A percentile compares a stretch with the other conserved stretches of the same genome.
These are phyloP conservation scores for Hymenoscyphus albidus DNA, from an alignment of 2,329 filamentous ascomycete genomes.

Conservation along the genomic window DNA sequence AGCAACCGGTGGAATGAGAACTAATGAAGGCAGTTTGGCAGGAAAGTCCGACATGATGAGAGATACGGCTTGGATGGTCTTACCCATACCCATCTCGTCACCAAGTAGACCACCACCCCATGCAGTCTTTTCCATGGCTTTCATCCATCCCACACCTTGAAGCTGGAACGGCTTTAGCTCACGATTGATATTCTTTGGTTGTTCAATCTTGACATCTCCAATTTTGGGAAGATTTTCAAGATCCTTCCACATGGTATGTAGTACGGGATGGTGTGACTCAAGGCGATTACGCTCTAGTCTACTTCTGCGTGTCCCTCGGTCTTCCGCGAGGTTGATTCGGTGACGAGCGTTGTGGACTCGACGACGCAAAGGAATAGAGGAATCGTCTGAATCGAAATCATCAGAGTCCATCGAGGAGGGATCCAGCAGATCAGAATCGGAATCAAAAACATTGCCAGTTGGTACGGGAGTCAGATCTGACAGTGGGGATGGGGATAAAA, in stretches of 20 bases:
- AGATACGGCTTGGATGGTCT: slow-evolving; percentile 97
- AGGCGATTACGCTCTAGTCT: slow-evolving; percentile 60
- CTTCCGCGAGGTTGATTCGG: slow-evolving; percentile 17
- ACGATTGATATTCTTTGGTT: slow-evolving; percentile 75
- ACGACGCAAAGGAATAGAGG: not conserved
- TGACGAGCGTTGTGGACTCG: not conserved
- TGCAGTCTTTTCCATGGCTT: slow-evolving; percentile 75
- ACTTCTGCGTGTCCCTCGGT: slow-evolving; percentile 37
- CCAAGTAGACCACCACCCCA: slow-evolving; percentile 90
- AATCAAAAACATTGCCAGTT: not conserved
- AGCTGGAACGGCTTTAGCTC: slow-evolving; percentile 90
- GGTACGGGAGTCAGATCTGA: not conserved
- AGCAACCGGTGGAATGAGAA: slow-evolving; percentile 88
- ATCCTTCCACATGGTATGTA: slow-evolving; percentile 81
- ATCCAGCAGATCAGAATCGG: not conserved
- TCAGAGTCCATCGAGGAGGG: not conserved
- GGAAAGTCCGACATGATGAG: slow-evolving; percentile 98
- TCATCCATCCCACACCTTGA: slow-evolving; percentile 93
- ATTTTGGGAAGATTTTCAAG: slow-evolving; percentile 67
- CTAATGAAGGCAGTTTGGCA: slow-evolving; percentile 74
- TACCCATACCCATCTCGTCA: slow-evolving; percentile 98
- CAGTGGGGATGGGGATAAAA: not conserved
- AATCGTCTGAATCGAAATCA: slow-evolving; percentile 4
- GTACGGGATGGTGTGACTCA: slow-evolving; percentile 70
- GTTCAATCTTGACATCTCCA: slow-evolving; percentile 57